These are phyloP conservation scores for Fusarium coicis DNA, from an alignment of 2,329 filamentous ascomycete species.

Conservation along the genomic window DNA sequence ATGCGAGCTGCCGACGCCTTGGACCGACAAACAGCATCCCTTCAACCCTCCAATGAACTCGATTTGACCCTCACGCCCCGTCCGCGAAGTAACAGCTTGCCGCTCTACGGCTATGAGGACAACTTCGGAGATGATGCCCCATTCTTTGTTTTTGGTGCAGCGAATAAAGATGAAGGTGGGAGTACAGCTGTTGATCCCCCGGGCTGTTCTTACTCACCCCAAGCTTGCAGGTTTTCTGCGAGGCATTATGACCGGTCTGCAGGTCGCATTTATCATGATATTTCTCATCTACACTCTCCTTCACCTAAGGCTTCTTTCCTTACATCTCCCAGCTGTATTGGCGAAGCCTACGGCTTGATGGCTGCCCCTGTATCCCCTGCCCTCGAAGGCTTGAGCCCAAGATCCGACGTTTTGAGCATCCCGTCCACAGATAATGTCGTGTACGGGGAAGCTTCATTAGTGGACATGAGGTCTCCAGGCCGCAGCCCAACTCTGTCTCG, in stretches of 20 bases:
- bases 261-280: conserved; percentile 36
- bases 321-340: conserved; percentile 48
- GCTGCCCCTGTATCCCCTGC: conserved; percentile 30
- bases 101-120: conserved; percentile 57
- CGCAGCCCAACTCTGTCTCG: conserved; percentile 43
- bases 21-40: conserved; percentile 63
- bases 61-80: conserved; percentile 56
- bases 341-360: conserved; percentile 46
- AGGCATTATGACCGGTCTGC: conserved; percentile 45
- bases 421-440: conserved; percentile 51
- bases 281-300: conserved; percentile 37
- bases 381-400: conserved; percentile 45
- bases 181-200: conserved; percentile 23
- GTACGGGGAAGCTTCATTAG: conserved; percentile 54
- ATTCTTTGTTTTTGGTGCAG: conserved; percentile 60
- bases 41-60: conserved; percentile 63
- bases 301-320: conserved; percentile 26
- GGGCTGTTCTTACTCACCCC: conserved; percentile 28
- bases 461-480: conserved; percentile 50
- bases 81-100: conserved; percentile 62
- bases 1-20: conserved; percentile 70
- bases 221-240: conserved; percentile 44
- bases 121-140: conserved; percentile 57
- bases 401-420: conserved; percentile 50
- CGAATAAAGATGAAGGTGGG: conserved; percentile 40